phyloP scores from a whole-genome alignment of 495 filamentous ascomycete species.

The Margaritispora aquatica region DNA sequence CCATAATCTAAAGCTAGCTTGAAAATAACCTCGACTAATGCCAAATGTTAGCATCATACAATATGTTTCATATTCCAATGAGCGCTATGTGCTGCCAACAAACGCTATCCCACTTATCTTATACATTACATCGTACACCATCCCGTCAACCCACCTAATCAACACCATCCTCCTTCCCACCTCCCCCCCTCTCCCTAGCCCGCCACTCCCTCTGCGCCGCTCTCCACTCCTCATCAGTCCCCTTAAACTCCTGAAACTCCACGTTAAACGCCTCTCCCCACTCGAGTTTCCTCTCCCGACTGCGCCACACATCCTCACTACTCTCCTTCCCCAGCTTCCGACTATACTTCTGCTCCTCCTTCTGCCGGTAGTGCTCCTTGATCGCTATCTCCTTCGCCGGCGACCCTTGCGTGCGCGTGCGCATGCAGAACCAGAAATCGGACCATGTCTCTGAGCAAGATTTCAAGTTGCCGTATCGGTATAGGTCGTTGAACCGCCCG shows the following conservation, averaged over 20 bases:
- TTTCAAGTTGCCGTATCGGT: conserved; percentile 72
- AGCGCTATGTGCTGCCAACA: no score
- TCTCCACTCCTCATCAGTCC: conserved; percentile 50
- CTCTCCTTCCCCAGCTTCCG: conserved; percentile 57
- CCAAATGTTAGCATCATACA: no score
- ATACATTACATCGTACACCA: neutral
- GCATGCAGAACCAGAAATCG: conserved; percentile 96
- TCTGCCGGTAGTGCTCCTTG: conserved; percentile 63
- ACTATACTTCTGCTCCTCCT: conserved; percentile 65
- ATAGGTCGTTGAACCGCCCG: conserved; percentile 73
- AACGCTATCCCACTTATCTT: no score
- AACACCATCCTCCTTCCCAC: conserved; percentile 15
- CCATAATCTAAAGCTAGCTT: no score
- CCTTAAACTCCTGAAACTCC: conserved; percentile 34
- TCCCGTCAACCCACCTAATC: neutral
- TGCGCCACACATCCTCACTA: conserved; percentile 90
- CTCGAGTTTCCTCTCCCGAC: conserved; percentile 45
- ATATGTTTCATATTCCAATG: no score
- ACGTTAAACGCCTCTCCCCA: conserved; percentile 31
- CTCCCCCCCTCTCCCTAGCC: neutral
- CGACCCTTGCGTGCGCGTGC: conserved; percentile 49
- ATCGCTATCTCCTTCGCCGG: conserved; percentile 50
- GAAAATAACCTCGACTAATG: no score
- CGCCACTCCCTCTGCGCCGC: conserved; percentile 45
- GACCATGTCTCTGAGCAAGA: conserved; percentile 76